These are phyloP conservation scores for Reutealis trisperma DNA, from an alignment of 345 rosid species.

Conservation along the genomic window DNA sequence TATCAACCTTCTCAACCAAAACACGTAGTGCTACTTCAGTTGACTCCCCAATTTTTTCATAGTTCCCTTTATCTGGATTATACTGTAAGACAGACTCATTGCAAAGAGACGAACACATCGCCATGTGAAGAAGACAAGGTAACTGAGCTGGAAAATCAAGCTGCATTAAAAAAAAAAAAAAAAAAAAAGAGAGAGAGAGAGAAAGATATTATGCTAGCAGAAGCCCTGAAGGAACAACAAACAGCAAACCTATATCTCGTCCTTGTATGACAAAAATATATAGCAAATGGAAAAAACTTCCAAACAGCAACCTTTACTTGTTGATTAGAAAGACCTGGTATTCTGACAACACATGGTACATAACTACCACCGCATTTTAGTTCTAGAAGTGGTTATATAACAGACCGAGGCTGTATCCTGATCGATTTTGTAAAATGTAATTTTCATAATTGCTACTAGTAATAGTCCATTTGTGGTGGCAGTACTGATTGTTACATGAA, in stretches of 20 bases:
- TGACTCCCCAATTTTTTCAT: slow-evolving; percentile 97
- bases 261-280: neutral
- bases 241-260: neutral
- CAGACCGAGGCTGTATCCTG: neutral
- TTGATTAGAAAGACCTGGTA: neutral
- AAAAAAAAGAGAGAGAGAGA: too few species aligned
- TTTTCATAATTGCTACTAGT: neutral
- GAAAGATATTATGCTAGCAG: slow-evolving; percentile 16
- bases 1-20: slow-evolving; percentile 87
- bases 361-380: neutral
- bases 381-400: neutral
- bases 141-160: slow-evolving; percentile 87
- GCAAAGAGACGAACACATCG: slow-evolving; percentile 97
- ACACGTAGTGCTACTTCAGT: slow-evolving; percentile 99
- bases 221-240: neutral
- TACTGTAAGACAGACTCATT: slow-evolving; percentile 93
- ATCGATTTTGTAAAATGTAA: neutral
- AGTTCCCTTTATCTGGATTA: slow-evolving; percentile 86
- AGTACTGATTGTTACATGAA: neutral
- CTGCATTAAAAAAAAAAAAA: slow-evolving; percentile 52
- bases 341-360: neutral
- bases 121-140: slow-evolving; percentile 91
- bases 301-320: neutral
- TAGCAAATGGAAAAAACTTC: neutral
- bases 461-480: too few species aligned